phyloP scores from a whole-genome alignment of 495 filamentous ascomycete species.

The Talaromyces borbonicus region DNA sequence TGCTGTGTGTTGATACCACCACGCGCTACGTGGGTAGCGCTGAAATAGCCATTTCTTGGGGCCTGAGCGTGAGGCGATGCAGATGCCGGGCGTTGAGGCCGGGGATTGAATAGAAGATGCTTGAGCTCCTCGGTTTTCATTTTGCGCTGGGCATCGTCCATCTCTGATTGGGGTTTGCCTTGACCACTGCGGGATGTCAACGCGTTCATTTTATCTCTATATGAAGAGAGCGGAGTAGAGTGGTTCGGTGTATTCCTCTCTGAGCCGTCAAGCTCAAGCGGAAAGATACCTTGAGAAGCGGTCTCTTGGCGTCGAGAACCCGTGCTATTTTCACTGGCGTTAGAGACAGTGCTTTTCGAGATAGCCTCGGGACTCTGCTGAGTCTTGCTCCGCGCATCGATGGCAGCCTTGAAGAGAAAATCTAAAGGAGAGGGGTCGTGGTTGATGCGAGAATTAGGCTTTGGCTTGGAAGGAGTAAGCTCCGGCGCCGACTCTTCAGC shows the following conservation, averaged over 20 bases:
- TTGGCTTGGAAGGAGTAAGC: conserved; percentile 32
- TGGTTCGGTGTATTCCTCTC: conserved; percentile 38
- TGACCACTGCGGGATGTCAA: conserved; percentile 29
- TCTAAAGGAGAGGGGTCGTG: conserved; percentile 71
- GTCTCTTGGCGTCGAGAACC: conserved; percentile 22
- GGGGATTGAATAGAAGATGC: conserved; percentile 36
- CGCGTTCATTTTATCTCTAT: conserved; percentile 53
- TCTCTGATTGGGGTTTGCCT: conserved; percentile 12
- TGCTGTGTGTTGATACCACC: conserved; percentile 29
- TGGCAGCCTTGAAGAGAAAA: conserved; percentile 77
- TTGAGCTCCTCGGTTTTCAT: conserved; percentile 39
- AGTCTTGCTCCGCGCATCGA: conserved; percentile 45
- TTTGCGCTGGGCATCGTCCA: conserved; percentile 30
- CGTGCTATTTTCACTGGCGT: conserved; percentile 25
- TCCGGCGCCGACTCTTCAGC: conserved; percentile 24
- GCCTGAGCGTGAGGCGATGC: conserved; percentile 15
- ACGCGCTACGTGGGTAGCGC: conserved; percentile 15
- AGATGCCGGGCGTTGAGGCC: conserved; percentile 29
- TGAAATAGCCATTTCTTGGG: conserved; percentile 5
- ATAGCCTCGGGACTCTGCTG: conserved; percentile 37
- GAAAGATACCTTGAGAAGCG: conserved; percentile 46
- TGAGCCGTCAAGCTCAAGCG: conserved; percentile 55
- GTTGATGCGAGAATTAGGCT: conserved; percentile 13
- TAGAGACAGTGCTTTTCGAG: conserved; percentile 23
- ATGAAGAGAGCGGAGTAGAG: conserved; percentile 58